Evolutionary conservation across 2,329 filamentous ascomycete genomes (phyloP), one percentile per base, ranked within the genome.

Genomic region (Sordariomycetes sp.): DNA sequence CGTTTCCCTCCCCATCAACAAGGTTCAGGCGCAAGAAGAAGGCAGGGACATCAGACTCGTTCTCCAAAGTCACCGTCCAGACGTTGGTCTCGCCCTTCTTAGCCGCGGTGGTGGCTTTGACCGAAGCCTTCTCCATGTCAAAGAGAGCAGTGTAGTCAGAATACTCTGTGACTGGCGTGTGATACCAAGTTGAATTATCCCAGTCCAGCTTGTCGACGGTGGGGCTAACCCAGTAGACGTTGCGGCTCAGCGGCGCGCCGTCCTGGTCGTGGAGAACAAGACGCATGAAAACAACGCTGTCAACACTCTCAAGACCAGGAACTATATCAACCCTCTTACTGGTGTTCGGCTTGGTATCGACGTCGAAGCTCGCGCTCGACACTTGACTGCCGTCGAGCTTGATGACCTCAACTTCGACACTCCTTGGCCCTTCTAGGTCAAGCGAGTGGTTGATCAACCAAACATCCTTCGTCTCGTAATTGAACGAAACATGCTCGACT

Each of bases 181-280:
- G 57, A 40, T 66, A 77, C 72, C 74, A 81, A 2, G 63, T 67
- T 4, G 74, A 75, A 2, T 63, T 56, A 0, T 60, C 53, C 74
- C 75, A 80, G 39, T 72, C 58, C 5, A 80, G 48, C 1, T 47
- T 49, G 43, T 80, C 75, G 1, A 57, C 37, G 0, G 53, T 49
- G 0, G 52, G 47, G 2, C 67, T 46, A 1, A 79, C 42, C 73
- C 75, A 79, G 55, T 80, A 80, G 0, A 76, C 68, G 41, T 76
- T 79, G 3, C 71, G 60, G 39, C 69, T 75, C 3, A 79, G 42
- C 1, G 56, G 42, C 11, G 42, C 36, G 2, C 46, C 44, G 1
- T 39, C 42, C 0, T 40, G 38, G 20, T 67, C 55, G 1, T 45
- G 47, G 1, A 79, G 58, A 0, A 61, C 40, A 1, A 80, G 55